Conservation (phyloP, 2,329 filamentous ascomycete species). For the Penicillium sp. region DNA sequence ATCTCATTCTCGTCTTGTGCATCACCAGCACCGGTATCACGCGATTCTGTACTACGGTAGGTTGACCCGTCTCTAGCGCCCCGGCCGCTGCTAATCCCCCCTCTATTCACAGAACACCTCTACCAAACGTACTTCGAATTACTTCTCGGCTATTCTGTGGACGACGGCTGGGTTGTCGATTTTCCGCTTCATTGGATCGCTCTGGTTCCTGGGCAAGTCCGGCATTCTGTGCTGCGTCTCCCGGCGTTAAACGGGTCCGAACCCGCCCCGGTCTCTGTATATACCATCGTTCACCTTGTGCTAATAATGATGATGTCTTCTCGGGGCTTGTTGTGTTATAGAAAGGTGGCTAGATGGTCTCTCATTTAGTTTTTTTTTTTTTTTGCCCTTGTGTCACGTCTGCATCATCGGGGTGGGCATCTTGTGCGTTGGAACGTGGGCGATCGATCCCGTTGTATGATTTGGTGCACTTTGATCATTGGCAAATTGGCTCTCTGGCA, state of each 20-base stretch:
- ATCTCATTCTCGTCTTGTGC: slow-evolving; percentile 74
- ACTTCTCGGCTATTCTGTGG: slow-evolving; percentile 88
- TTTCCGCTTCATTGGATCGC: slow-evolving; percentile 82
- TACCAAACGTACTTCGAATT: slow-evolving; percentile 71
- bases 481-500: no score
- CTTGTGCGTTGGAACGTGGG: slow-evolving; percentile 6
- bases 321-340: slow-evolving; percentile 7
- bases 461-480: no score
- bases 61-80: slow-evolving; percentile 40
- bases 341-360: slow-evolving; percentile 12
- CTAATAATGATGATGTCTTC: slow-evolving; percentile 11
- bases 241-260: slow-evolving; percentile 53
- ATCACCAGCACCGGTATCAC: slow-evolving; percentile 85
- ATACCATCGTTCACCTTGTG: slow-evolving; percentile 11
- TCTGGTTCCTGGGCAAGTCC: slow-evolving; percentile 89
- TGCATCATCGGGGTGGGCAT: no score
- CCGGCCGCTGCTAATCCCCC: no score
- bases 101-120: slow-evolving; percentile 60
- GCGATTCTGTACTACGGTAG: slow-evolving; percentile 77
- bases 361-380: slow-evolving; percentile 1
- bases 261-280: slow-evolving; percentile 10
- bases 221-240: slow-evolving; percentile 95
- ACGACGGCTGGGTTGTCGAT: slow-evolving; percentile 78
- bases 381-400: no score
- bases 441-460: slow-evolving; percentile 16